Conservation (phyloP, 2,329 filamentous ascomycete species). For the Arachnomyces sp. region DNA sequence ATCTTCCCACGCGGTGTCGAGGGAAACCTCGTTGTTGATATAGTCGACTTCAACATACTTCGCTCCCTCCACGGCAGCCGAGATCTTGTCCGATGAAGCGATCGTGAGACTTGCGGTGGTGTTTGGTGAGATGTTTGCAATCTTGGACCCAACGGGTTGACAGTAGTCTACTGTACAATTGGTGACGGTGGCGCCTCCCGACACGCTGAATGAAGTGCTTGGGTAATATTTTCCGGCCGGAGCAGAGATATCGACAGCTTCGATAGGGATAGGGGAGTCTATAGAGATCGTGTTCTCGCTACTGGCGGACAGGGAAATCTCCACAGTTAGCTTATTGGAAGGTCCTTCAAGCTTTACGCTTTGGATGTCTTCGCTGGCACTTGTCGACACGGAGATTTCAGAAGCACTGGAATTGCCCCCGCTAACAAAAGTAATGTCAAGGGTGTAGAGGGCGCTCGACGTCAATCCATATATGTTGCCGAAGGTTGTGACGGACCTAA, state of each 20-base stretch:
- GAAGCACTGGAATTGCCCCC: neutral
- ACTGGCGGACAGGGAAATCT: constrained; percentile 16
- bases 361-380: constrained; percentile 1
- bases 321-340: constrained; percentile 5
- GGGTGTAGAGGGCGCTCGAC: constrained; percentile 18
- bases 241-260: constrained; percentile 16
- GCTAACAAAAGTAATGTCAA: constrained; percentile 15
- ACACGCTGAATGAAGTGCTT: constrained; percentile 27
- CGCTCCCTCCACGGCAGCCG: constrained; percentile 20
- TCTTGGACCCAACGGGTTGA: constrained; percentile 36
- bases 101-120: constrained; percentile 30
- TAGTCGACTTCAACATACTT: constrained; percentile 43
- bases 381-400: constrained; percentile 8
- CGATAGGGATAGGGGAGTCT: constrained; percentile 9
- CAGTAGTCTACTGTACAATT: constrained; percentile 35
- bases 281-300: constrained; percentile 21
- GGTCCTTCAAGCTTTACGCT: constrained; percentile 8
- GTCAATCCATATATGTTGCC: constrained; percentile 21
- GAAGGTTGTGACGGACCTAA: neutral
- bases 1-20: constrained; percentile 34
- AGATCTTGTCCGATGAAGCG: constrained; percentile 16
- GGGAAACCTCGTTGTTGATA: constrained; percentile 46
- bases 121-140: constrained; percentile 29
- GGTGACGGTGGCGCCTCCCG: constrained; percentile 27
- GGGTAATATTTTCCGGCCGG: constrained; percentile 34